Conservation (phyloP, 192 early-diverging fungal genomes). For the Glomus cerebriforme region DNA sequence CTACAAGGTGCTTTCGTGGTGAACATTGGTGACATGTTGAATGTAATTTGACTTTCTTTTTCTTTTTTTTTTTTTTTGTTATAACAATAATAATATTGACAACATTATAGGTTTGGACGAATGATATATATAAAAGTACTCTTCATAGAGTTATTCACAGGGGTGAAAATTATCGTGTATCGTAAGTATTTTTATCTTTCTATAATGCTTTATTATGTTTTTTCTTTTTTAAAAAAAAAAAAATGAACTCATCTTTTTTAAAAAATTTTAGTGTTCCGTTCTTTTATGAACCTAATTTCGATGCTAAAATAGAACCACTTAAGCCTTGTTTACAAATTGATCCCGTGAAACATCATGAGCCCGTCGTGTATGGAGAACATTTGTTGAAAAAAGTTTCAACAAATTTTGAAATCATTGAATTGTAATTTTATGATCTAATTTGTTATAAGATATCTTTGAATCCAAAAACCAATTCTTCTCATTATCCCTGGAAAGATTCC, state of each 20-base stretch:
- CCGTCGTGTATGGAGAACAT: slow-evolving; percentile 54
- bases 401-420: neutral
- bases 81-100: neutral
- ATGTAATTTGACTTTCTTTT: slow-evolving; percentile 23
- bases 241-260: neutral
- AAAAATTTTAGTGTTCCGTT: slow-evolving; percentile 41
- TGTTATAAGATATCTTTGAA: neutral
- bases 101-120: slow-evolving; percentile 50
- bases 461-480: neutral
- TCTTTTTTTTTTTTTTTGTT: neutral
- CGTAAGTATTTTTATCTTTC: slow-evolving; percentile 18
- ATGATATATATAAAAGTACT: slow-evolving; percentile 49
- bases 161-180: slow-evolving; percentile 41
- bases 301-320: slow-evolving; percentile 49
- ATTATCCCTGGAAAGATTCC: neutral
- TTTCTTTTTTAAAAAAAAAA: too few species aligned
- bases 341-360: slow-evolving; percentile 22
- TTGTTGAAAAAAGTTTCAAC: slow-evolving; percentile 43
- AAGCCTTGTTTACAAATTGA: slow-evolving; percentile 32
- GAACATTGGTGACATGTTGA: slow-evolving; percentile 61
- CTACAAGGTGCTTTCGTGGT: slow-evolving; percentile 54
- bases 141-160: slow-evolving; percentile 58
- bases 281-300: slow-evolving; percentile 57
- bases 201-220: neutral
- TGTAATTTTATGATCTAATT: neutral